A percentile compares a stretch with the other conserved stretches of the same genome.
phyloP scores from a whole-genome alignment of 257 asterid genomes.

The Penstemon newberryi region DNA sequence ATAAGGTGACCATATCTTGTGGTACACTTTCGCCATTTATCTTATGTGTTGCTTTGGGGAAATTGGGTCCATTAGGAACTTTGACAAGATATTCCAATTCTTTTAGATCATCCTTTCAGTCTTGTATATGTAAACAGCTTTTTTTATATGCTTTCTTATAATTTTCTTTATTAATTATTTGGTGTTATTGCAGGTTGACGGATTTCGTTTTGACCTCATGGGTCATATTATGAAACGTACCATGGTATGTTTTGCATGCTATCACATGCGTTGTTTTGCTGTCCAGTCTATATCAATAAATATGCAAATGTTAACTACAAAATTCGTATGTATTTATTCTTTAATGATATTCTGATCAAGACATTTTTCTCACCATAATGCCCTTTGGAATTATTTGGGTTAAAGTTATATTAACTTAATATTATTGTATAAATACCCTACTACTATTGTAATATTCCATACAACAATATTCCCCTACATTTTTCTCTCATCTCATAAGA shows the following conservation, averaged over 20 bases:
- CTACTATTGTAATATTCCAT: too few species aligned
- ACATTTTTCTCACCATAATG: too few species aligned
- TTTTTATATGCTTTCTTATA: constrained; percentile 12
- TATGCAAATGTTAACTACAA: neutral
- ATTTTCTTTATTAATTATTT: constrained; percentile 27
- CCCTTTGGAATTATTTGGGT: too few species aligned
- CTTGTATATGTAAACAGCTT: constrained; percentile 1
- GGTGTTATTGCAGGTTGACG: constrained; percentile 74
- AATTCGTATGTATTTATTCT: too few species aligned
- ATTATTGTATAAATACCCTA: too few species aligned
- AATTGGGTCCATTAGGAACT: neutral
- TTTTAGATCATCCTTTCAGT: neutral
- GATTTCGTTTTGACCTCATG: constrained; percentile 97
- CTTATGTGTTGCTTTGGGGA: neutral
- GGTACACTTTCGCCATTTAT: constrained; percentile 13
- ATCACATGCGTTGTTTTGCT: constrained; percentile 4
- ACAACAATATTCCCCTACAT: too few species aligned
- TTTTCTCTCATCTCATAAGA: too few species aligned
- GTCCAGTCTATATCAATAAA: neutral
- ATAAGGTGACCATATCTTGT: constrained; percentile 59
- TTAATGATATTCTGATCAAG: too few species aligned
- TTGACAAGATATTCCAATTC: neutral
- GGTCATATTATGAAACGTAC: constrained; percentile 92
- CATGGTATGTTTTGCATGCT: constrained; percentile 56
- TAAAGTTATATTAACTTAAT: too few species aligned